Evolutionary conservation across 2,329 filamentous ascomycete species (phyloP).

Genomic region (Trematosphaeria pertusa): DNA sequence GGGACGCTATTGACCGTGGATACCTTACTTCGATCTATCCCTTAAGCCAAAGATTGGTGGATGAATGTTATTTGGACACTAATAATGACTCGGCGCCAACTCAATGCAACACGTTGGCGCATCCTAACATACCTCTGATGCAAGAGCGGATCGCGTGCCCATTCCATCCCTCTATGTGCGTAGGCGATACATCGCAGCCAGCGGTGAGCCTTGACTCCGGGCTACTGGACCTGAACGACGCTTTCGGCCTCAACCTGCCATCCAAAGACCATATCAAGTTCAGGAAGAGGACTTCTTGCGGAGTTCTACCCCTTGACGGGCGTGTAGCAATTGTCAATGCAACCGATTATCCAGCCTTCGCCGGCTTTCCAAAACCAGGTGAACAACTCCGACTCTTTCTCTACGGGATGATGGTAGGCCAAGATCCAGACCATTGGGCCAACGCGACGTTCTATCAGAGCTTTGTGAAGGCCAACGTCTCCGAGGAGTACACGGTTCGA

Average conservation of each 20-base stretch:
- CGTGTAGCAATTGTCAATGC: not conserved
- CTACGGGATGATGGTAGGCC: not conserved
- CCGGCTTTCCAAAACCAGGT: not conserved
- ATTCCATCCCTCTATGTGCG: slow-evolving; percentile 13
- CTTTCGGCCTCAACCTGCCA: slow-evolving; percentile 13
- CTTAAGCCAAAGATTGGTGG: too few relatives aligned
- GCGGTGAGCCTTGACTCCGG: slow-evolving; percentile 18
- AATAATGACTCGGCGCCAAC: too few relatives aligned
- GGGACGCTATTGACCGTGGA: not conserved
- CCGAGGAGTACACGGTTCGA: not conserved
- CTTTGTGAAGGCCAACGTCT: not conserved
- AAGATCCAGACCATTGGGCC: not conserved
- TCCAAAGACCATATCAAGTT: slow-evolving; percentile 7
- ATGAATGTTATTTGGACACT: too few relatives aligned
- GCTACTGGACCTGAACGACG: slow-evolving; percentile 14
- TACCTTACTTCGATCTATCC: too few relatives aligned
- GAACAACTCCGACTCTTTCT: not conserved
- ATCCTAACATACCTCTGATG: slow-evolving; percentile 7
- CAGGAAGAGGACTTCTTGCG: slow-evolving; percentile 11
- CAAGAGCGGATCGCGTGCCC: slow-evolving; percentile 16
- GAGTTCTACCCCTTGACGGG: not conserved
- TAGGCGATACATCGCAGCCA: not conserved
- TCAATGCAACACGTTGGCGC: not conserved
- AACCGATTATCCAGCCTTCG: not conserved
- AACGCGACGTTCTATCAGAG: not conserved